Evolutionary conservation across 2,329 filamentous ascomycete species (phyloP).

Genomic region (Cladosporium halotolerans): DNA sequence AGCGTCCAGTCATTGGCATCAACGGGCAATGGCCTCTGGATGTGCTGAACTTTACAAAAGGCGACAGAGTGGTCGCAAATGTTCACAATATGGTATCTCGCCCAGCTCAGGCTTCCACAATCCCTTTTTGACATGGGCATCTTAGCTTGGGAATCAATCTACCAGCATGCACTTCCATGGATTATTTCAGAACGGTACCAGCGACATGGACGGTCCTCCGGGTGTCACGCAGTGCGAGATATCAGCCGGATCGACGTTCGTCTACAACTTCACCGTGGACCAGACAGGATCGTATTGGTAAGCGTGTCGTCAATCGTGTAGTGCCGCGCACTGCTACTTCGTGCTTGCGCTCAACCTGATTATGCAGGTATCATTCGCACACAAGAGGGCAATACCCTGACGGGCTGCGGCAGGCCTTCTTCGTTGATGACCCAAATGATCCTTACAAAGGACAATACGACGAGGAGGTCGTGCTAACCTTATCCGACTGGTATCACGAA

Average conservation of each 20-base stretch:
- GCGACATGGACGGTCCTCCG: constrained; percentile 65
- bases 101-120: neutral
- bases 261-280: constrained; percentile 59
- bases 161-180: constrained; percentile 72
- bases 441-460: constrained; percentile 49
- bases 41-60: constrained; percentile 65
- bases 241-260: constrained; percentile 55
- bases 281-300: constrained; percentile 27
- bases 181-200: constrained; percentile 69
- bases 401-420: constrained; percentile 60
- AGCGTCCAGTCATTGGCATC: constrained; percentile 56
- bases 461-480: constrained; percentile 57
- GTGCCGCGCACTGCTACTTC: constrained; percentile 5
- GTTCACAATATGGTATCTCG: constrained; percentile 53
- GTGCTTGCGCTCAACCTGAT: constrained; percentile 47
- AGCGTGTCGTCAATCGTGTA: too few species aligned
- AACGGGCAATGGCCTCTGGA: constrained; percentile 71
- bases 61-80: constrained; percentile 64
- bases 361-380: constrained; percentile 56
- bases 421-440: constrained; percentile 56
- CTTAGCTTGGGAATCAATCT: constrained; percentile 51
- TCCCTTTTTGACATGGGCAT: too few species aligned
- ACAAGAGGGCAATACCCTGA: constrained; percentile 60
- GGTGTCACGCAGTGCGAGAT: constrained; percentile 64
- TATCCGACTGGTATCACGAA: constrained; percentile 71